phyloP scores from a whole-genome alignment of 1,284 basidiomycete genomes.

The Fomitopsis betulina region DNA sequence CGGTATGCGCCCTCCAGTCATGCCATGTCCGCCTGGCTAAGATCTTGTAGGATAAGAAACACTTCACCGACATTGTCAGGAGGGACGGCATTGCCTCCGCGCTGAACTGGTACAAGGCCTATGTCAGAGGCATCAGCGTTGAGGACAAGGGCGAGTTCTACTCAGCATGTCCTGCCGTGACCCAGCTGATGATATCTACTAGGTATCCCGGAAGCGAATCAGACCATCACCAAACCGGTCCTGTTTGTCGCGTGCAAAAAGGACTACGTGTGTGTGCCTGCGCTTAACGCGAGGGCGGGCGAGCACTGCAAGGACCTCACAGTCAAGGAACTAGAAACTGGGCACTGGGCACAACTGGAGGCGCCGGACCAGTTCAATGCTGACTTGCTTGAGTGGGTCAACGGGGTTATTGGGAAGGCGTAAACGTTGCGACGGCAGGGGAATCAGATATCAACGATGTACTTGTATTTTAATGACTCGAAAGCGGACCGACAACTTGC shows the following conservation, averaged over 20 bases:
- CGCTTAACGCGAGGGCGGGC: conserved; percentile 11
- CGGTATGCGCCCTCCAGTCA: conserved; percentile 9
- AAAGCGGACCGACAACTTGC: too few relatives aligned
- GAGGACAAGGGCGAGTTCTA: conserved; percentile 23
- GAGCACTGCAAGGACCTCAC: conserved; percentile 16
- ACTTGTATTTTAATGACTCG: too few relatives aligned
- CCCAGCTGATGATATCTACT: background rate
- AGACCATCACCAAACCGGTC: conserved; percentile 16
- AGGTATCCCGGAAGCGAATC: conserved; percentile 13
- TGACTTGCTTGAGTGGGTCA: conserved; percentile 20
- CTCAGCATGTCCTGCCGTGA: too few relatives aligned
- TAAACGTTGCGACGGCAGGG: background rate
- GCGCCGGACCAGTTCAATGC: conserved; percentile 23
- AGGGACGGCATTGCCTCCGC: conserved; percentile 19
- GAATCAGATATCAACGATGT: too few relatives aligned
- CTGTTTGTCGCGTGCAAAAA: conserved; percentile 20
- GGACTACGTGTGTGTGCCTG: conserved; percentile 19
- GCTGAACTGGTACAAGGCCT: conserved; percentile 27
- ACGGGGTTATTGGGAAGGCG: background rate
- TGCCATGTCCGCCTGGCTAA: background rate
- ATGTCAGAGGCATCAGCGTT: conserved; percentile 14
- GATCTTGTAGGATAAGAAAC: conserved; percentile 11
- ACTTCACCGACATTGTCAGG: conserved; percentile 13
- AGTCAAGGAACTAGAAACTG: conserved; percentile 24
- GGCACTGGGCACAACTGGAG: conserved; percentile 29